Base-by-base conservation (phyloP, 2,329 filamentous ascomycete genomes). In the Capronia epimyces region DNA sequence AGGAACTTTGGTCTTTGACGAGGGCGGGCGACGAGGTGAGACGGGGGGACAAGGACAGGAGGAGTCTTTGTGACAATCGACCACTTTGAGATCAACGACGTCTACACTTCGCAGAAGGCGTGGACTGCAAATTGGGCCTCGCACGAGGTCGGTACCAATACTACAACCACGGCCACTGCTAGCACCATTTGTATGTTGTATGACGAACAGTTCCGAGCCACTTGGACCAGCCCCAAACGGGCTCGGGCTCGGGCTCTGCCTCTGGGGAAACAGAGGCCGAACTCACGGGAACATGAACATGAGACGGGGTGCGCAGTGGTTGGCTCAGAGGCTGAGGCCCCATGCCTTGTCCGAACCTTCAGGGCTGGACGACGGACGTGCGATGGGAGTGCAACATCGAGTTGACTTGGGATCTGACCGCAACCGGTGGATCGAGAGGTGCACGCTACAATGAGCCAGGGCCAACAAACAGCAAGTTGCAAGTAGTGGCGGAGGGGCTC, bases 11-110 rank as follows among this genome's bases (percentile, higher is more conserved):
- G n/a, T n/a, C n/a, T n/a, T n/a, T n/a, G n/a, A n/a, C n/a, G n/a
- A n/a, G n/a, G n/a, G n/a, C n/a, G n/a, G n/a, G n/a, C n/a, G n/a
- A n/a, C n/a, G n/a, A n/a, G n/a, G n/a, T n/a, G n/a, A n/a, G n/a
- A n/a, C n/a, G n/a, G n/a, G n/a, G n/a, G n/a, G n/a, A n/a, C n/a
- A n/a, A n/a, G n/a, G n/a, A n/a, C n/a, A n/a, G n/a, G n/a, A n/a
- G n/a, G n/a, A n/a, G n/a, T n/a, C n/a, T n/a, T n/a, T n/a, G n/a
- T n/a, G n/a, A n/a, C n/a, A n/a, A n/a, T n/a, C n/a, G n/a, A n/a
- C n/a, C n/a, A n/a, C n/a, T n/a, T n/a, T n/a, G 32, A 50, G 47
- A 55, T 58, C 55, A 50, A 55, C 46, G 52, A 58, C 55, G 55
- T 55, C 37, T 55, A 53, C 42, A 58, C 52, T 58, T 42, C 46